Evolutionary conservation across 345 rosid species (phyloP).

Genomic region (Linum trigynum): DNA sequence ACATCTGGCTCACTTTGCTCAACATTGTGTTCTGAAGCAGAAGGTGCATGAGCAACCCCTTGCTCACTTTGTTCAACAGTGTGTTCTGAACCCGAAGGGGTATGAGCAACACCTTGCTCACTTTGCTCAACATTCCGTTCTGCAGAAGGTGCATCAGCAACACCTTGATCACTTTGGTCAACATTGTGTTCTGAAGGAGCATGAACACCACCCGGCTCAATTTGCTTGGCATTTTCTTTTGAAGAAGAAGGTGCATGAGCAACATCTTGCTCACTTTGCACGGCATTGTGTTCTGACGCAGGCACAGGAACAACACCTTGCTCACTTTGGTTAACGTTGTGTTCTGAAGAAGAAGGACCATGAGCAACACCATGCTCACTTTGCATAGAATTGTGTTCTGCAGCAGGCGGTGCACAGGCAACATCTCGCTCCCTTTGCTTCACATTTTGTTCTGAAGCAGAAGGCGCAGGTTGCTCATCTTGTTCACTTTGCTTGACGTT

Average conservation of each 20-base stretch:
- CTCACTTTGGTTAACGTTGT: background rate
- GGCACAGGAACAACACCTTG: background rate
- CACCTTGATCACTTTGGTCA: background rate
- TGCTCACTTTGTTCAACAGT: background rate
- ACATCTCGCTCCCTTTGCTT: background rate
- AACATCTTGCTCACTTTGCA: background rate
- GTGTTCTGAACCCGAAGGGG: background rate
- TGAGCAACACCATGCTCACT: background rate
- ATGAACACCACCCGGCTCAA: background rate
- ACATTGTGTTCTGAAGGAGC: background rate
- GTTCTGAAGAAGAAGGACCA: background rate
- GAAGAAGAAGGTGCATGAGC: background rate
- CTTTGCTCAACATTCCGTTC: background rate
- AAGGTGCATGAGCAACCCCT: background rate
- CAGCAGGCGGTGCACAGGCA: background rate
- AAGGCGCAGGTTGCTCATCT: background rate
- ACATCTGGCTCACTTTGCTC: background rate
- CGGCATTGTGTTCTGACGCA: background rate
- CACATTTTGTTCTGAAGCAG: background rate
- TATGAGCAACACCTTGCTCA: background rate
- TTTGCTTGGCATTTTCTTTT: background rate
- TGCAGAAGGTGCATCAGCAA: background rate
- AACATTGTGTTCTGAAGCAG: background rate
- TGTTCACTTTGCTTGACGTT: background rate
- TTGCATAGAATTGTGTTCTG: background rate